These are phyloP conservation scores for Penicillium odoratum DNA, from an alignment of 495 filamentous ascomycete genomes.

Conservation along the genomic window DNA sequence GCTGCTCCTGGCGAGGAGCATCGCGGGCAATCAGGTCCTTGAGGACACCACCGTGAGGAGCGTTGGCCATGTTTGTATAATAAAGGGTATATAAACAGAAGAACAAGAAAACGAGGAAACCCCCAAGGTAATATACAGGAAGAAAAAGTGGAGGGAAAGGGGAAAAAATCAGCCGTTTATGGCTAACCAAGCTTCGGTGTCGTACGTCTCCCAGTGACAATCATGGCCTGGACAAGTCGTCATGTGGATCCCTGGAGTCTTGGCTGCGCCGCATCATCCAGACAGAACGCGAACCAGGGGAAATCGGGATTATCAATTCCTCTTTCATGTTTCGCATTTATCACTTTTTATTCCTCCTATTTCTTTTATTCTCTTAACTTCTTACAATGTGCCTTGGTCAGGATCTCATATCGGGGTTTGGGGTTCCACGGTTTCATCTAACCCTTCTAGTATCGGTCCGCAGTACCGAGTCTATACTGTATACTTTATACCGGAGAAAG, in stretches of 20 bases:
- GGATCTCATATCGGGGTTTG: neutral
- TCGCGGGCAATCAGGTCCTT: conserved; percentile 97
- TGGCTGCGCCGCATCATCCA: conserved; percentile 18
- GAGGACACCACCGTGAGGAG: conserved; percentile 93
- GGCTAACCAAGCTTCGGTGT: conserved; percentile 6
- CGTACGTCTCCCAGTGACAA: conserved; percentile 2
- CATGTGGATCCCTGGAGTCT: conserved; percentile 29
- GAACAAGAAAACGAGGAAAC: conserved; percentile 12
- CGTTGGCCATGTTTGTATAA: conserved; percentile 64
- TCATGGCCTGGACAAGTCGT: conserved; percentile 22
- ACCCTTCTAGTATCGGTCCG: neutral
- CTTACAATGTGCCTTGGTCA: neutral
- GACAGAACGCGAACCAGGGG: conserved; percentile 14
- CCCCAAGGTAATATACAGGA: conserved; percentile 5
- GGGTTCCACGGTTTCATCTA: conserved; percentile 4
- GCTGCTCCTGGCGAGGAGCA: conserved; percentile 69
- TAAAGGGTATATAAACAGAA: conserved; percentile 7
- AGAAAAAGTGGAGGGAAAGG: conserved; percentile 10
- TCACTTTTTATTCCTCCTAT: neutral
- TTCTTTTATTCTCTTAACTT: neutral
- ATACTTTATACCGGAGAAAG: too few species aligned
- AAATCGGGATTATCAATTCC: conserved; percentile 5
- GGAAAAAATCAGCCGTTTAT: conserved; percentile 1
- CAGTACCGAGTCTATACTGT: too few species aligned
- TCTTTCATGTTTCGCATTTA: conserved; percentile 16